These are phyloP conservation scores for Pyricularia sp. DNA, from an alignment of 2,329 filamentous ascomycete species.

Conservation along the genomic window DNA sequence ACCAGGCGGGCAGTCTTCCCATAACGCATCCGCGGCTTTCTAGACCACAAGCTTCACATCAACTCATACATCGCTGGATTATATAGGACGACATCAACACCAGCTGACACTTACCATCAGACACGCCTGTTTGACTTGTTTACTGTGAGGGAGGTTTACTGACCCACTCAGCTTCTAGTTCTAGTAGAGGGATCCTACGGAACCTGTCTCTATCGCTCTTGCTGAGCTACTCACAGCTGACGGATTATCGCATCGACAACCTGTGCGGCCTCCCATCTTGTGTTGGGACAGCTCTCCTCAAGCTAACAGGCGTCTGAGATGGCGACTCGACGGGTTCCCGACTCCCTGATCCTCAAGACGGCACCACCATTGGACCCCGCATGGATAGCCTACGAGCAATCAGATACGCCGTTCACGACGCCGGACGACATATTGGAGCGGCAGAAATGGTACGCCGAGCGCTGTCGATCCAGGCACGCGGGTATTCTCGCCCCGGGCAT, in stretches of 20 bases:
- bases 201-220: not conserved
- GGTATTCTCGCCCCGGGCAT: slow-evolving; percentile 24
- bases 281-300: not conserved
- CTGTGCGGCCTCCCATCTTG: not conserved
- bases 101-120: not conserved
- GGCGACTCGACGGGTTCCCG: not conserved
- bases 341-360: slow-evolving; percentile 16
- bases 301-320: not conserved
- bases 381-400: slow-evolving; percentile 29
- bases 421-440: slow-evolving; percentile 14
- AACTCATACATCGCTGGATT: not conserved
- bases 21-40: not conserved
- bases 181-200: not conserved
- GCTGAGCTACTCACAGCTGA: not conserved
- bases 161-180: not conserved
- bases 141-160: not conserved
- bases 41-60: not conserved
- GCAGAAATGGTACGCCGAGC: slow-evolving; percentile 29
- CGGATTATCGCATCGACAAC: not conserved
- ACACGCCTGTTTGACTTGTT: not conserved
- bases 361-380: slow-evolving; percentile 28
- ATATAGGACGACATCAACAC: not conserved
- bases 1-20: not conserved
- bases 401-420: slow-evolving; percentile 12
- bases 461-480: slow-evolving; percentile 27